Base-by-base conservation (phyloP, 768 basidiomycete genomes). In the Pisolithus sp. region DNA sequence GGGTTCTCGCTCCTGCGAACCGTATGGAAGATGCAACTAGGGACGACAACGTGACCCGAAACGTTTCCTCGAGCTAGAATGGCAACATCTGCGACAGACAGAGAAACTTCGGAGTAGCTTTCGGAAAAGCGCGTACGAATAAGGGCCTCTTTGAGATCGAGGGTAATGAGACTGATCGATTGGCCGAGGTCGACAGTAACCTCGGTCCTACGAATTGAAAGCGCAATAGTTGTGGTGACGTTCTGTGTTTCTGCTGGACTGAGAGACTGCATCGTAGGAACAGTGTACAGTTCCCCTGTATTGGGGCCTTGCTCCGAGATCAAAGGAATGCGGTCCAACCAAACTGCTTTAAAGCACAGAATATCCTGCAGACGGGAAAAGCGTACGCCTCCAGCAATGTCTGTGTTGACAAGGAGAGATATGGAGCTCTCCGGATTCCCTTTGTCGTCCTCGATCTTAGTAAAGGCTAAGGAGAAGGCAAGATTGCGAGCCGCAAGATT, bases 301-400 rank as follows among this genome's bases (percentile, higher is more conserved):
- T 56, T 39, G 12, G 64, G 48, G 37, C 59, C 30, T 34, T 69
- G 75, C 37, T 73, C 66, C 18, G 81, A 79, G 60, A 93, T 79
- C 7, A 88, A 71, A 0, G 91, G 89, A 24, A 94, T 89, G 36
- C 83, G 82, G 61, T 94, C 92, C 43, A 95, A 66, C 91, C 93
- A 95, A 12, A 95, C 90, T 5, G 93, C 92, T 66, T 94, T 94
- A 78, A 95, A 92, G 66, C 90, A 93, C 18, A 97, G 75, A 49
- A 94, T 83, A 62, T 96, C 93, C 67, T 94, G 93, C 26, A 96
- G 69, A 12, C 93, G 82, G 4, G 89, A 89, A 61, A 97, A 86
- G 20, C 85, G 81, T 38, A 94, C 77, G 6, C 76, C 83, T 0
- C 87, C 89, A 4, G 83, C 73, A 49, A 97, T 79, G 62, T 91